phyloP scores from a whole-genome alignment of 2,329 filamentous ascomycete species.

The Macrophomina pseudophaseolina region DNA sequence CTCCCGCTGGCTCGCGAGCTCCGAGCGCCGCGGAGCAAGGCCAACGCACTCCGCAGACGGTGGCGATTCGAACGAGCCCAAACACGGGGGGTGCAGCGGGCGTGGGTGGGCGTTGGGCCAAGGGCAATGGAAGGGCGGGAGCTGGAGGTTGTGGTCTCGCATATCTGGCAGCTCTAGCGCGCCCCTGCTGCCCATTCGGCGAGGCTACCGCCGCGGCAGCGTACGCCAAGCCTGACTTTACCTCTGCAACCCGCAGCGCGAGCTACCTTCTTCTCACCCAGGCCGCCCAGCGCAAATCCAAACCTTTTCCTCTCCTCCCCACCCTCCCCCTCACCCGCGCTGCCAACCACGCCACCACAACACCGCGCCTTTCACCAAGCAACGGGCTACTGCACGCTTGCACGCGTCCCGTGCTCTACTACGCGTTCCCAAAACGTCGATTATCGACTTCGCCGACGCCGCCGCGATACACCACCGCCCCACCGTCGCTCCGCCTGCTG shows the following conservation, averaged over 20 bases:
- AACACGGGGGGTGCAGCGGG: slow-evolving; percentile 19
- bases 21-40: background rate
- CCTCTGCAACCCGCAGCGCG: slow-evolving; percentile 19
- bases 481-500: slow-evolving; percentile 27
- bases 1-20: background rate
- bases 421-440: slow-evolving; percentile 26
- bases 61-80: slow-evolving; percentile 25
- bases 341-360: slow-evolving; percentile 35
- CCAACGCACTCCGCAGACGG: background rate
- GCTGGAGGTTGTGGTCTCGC: slow-evolving; percentile 20
- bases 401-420: slow-evolving; percentile 18
- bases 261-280: slow-evolving; percentile 22
- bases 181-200: slow-evolving; percentile 13
- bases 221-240: slow-evolving; percentile 23
- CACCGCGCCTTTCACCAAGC: slow-evolving; percentile 27
- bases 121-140: background rate
- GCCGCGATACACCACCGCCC: slow-evolving; percentile 21
- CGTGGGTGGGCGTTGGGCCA: background rate
- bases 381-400: slow-evolving; percentile 9
- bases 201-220: slow-evolving; percentile 13
- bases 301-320: slow-evolving; percentile 35
- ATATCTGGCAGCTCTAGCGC: slow-evolving; percentile 24
- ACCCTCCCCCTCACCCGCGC: slow-evolving; percentile 37
- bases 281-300: slow-evolving; percentile 23
- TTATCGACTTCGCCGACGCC: slow-evolving; percentile 22